phyloP scores from a whole-genome alignment of 306 rosid species.

The Medicago ruthenica region DNA sequence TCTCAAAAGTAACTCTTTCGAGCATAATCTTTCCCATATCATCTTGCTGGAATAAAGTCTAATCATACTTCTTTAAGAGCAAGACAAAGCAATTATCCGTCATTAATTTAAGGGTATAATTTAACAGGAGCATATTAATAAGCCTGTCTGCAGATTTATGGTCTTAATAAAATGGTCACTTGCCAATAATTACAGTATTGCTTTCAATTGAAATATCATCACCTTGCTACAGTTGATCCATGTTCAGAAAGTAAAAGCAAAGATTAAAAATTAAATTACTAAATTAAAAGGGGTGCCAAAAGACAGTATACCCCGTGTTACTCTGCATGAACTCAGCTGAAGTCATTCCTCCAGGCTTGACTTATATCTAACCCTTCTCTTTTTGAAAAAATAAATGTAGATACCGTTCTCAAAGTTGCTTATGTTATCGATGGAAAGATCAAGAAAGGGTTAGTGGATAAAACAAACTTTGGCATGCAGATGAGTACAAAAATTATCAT shows the following conservation, averaged over 20 bases:
- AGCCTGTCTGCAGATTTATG: neutral
- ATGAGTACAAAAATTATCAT: neutral
- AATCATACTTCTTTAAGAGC: neutral
- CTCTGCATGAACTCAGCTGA: neutral
- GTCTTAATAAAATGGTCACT: neutral
- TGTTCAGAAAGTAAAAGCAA: neutral
- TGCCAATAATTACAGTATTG: neutral
- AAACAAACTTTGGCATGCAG: neutral
- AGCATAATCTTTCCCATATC: neutral
- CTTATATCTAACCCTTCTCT: too few relatives aligned
- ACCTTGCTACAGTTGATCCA: conserved; percentile 2
- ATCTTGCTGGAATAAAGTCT: neutral
- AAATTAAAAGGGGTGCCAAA: neutral
- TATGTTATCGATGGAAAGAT: neutral
- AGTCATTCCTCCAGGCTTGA: neutral
- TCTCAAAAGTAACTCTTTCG: neutral
- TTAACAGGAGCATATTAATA: neutral
- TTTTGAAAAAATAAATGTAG: neutral
- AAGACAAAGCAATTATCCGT: neutral
- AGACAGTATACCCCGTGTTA: neutral
- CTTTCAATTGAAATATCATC: neutral
- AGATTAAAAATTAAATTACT: neutral
- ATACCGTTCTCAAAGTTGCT: neutral
- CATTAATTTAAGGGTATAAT: neutral
- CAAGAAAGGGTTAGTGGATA: neutral